Conservation (phyloP, 2,329 filamentous ascomycete species). For the Blastomyces gilchristii region DNA sequence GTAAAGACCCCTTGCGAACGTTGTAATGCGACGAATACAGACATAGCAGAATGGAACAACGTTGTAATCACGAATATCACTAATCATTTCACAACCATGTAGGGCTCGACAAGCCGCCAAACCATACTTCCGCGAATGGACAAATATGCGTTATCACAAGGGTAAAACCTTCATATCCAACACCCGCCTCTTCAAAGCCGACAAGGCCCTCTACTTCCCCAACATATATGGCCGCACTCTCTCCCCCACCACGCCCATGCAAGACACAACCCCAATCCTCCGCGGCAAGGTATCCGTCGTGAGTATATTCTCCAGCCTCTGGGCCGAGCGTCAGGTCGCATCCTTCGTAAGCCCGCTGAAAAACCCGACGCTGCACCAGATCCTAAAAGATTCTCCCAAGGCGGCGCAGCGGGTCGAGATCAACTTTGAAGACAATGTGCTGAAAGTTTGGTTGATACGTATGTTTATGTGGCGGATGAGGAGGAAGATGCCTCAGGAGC, state of each 20-base stretch:
- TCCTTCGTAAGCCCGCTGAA: constrained; percentile 56
- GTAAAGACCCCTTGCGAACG: constrained; percentile 36
- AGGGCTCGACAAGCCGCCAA: constrained; percentile 67
- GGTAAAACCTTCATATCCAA: constrained; percentile 90
- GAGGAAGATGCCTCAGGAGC: constrained; percentile 37
- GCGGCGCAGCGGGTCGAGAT: constrained; percentile 69
- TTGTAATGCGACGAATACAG: background rate
- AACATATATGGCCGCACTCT: constrained; percentile 79
- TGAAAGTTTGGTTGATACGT: constrained; percentile 51
- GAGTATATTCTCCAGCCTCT: constrained; percentile 67
- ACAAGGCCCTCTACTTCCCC: constrained; percentile 82
- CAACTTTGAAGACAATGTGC: constrained; percentile 72
- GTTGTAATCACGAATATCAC: background rate
- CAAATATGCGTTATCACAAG: constrained; percentile 67
- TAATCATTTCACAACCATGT: constrained; percentile 6
- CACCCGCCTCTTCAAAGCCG: constrained; percentile 68
- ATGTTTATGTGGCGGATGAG: constrained; percentile 45
- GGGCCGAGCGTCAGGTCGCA: constrained; percentile 72
- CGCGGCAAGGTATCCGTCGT: constrained; percentile 67
- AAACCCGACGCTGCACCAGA: constrained; percentile 59
- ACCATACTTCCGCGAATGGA: constrained; percentile 95
- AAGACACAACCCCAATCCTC: constrained; percentile 67
- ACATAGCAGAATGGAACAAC: too few species aligned
- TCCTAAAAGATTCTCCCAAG: constrained; percentile 45
- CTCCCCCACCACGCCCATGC: constrained; percentile 43